A percentile compares a stretch with the other conserved stretches of the same genome.
phyloP scores from a whole-genome alignment of 2,329 filamentous ascomycete species.

The Tolypocladium ovalisporum region DNA sequence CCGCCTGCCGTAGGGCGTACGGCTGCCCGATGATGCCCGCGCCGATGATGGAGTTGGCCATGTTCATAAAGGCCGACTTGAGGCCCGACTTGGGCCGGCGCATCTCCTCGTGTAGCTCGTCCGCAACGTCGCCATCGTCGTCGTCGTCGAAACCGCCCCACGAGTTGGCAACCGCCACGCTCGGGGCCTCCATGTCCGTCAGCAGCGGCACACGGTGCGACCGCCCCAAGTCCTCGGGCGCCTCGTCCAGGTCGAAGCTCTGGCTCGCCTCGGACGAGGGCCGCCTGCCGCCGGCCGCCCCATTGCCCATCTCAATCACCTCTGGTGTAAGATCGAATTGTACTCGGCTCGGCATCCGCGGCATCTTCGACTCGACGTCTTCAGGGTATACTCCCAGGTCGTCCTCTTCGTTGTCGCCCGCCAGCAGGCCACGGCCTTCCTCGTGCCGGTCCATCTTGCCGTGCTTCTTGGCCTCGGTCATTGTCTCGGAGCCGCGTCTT shows the following conservation, averaged over 20 bases:
- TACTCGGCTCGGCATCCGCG: conserved; percentile 54
- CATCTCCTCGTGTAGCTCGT: conserved; percentile 43
- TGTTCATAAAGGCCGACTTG: conserved; percentile 93
- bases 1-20: conserved; percentile 91
- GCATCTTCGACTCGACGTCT: conserved; percentile 2
- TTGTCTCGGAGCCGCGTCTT: conserved; percentile 11
- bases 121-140: conserved; percentile 25
- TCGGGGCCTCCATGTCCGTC: conserved; percentile 74
- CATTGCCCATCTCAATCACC: conserved; percentile 22
- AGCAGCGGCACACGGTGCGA: conserved; percentile 58
- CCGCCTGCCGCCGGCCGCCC: conserved; percentile 3
- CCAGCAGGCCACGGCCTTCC: conserved; percentile 21
- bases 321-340: conserved; percentile 55
- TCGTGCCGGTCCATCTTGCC: conserved; percentile 17
- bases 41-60: conserved; percentile 96
- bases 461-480: conserved; percentile 20
- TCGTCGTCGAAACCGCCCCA: conserved; percentile 30
- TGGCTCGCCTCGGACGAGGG: conserved; percentile 12
- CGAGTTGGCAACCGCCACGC: conserved; percentile 54
- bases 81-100: conserved; percentile 72
- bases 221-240: conserved; percentile 35
- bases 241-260: conserved; percentile 38
- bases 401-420: conserved; percentile 13
- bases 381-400: conserved; percentile 11
- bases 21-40: conserved; percentile 74